Evolutionary conservation across 2,329 filamentous ascomycete genomes (phyloP).

Genomic region (Cladosporium sp.): DNA sequence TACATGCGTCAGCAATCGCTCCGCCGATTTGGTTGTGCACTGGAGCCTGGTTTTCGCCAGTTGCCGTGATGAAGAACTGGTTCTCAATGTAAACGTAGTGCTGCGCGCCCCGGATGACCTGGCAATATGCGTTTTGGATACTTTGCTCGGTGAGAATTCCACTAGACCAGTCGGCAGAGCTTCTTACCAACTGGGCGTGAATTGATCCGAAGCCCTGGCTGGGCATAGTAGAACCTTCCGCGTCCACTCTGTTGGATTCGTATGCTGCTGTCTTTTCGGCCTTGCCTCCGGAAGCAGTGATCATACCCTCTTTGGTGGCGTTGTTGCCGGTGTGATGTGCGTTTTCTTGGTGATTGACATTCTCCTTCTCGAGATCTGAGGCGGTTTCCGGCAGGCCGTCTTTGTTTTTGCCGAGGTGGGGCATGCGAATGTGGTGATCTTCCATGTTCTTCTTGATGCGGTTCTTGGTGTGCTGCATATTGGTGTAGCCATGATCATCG

Average conservation of each 20-base stretch:
- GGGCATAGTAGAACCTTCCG: conserved; percentile 3
- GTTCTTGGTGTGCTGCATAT: conserved; percentile 26
- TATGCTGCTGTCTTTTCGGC: conserved; percentile 28
- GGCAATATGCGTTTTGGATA: conserved; percentile 81
- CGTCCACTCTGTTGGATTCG: conserved; percentile 21
- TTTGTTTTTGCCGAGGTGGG: conserved; percentile 16
- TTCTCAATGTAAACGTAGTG: conserved; percentile 98
- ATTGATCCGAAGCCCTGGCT: conserved; percentile 55
- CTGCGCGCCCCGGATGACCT: conserved; percentile 79
- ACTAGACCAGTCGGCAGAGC: conserved; percentile 88
- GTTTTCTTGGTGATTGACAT: conserved; percentile 26
- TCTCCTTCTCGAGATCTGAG: conserved; percentile 9
- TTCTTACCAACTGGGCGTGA: conserved; percentile 79
- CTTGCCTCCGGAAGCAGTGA: conserved; percentile 30
- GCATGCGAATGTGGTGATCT: conserved; percentile 18
- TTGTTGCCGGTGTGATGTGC: conserved; percentile 30
- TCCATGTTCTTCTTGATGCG: conserved; percentile 24
- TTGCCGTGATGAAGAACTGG: conserved; percentile 96
- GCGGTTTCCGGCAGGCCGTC: conserved; percentile 6
- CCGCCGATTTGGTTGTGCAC: conserved; percentile 83
- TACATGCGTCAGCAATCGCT: conserved; percentile 85
- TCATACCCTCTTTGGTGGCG: conserved; percentile 27
- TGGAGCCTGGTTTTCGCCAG: conserved; percentile 78
- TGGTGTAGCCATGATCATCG: conserved; percentile 30
- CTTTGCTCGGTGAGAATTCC: conserved; percentile 80